Percentiles rank a stretch among this genome's conserved stretches.
Conservation (phyloP, 257 asterid species). For the Gentiana dahurica region DNA sequence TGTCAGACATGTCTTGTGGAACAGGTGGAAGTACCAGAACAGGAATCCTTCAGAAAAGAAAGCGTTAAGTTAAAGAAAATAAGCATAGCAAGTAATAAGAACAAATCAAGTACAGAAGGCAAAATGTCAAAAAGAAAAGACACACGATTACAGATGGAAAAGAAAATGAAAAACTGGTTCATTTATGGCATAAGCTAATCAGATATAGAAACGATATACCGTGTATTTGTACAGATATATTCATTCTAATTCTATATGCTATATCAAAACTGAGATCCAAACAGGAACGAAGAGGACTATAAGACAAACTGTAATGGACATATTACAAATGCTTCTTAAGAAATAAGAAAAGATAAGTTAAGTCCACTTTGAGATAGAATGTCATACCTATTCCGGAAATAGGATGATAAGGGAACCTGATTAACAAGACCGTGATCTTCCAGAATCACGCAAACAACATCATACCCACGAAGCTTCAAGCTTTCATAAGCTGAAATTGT, state of each 20-base stretch:
- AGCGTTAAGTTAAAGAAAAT: neutral
- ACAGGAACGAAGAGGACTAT: too few species aligned
- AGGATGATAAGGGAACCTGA: conserved; percentile 64
- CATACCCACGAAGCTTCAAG: conserved; percentile 83
- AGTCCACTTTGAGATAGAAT: conserved; percentile 5
- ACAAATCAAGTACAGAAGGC: neutral
- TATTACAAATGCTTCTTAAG: neutral
- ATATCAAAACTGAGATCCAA: too few species aligned
- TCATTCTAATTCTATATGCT: too few species aligned
- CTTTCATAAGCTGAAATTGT: conserved; percentile 96
- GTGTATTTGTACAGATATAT: too few species aligned
- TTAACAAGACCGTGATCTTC: conserved; percentile 84
- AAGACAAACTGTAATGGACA: too few species aligned
- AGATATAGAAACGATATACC: too few species aligned
- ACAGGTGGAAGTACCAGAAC: conserved; percentile 81
- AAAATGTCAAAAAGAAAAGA: neutral
- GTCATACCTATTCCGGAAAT: conserved; percentile 57
- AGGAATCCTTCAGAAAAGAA: conserved; percentile 45
- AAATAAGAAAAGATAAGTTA: conserved; percentile 3
- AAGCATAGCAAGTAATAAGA: neutral
- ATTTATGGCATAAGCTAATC: too few species aligned
- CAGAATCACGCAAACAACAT: conserved; percentile 72
- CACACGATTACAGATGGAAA: neutral
- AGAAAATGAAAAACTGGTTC: neutral
- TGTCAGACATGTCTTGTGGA: conserved; percentile 69